Evolutionary conservation across 1,139 yeast species (phyloP).

Genomic region (Taphrina confusa): DNA sequence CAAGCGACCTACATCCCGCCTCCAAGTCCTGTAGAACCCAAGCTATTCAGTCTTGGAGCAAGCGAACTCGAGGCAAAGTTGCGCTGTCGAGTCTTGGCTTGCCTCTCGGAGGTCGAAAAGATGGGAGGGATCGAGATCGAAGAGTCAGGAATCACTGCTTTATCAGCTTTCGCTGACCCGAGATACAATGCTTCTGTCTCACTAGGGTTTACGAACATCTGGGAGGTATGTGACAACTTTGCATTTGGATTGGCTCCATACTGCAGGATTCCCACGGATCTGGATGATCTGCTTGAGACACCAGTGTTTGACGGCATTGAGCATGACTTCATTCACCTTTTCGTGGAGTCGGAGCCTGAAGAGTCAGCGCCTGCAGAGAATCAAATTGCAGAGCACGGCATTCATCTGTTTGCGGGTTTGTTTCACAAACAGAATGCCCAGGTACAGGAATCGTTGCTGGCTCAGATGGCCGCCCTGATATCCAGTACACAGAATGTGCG

Average conservation of each 20-base stretch:
- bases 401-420: constrained; percentile 69
- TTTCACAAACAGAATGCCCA: constrained; percentile 76
- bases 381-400: constrained; percentile 70
- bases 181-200: constrained; percentile 43
- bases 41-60: constrained; percentile 43
- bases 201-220: constrained; percentile 46
- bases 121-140: constrained; percentile 44
- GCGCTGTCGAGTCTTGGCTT: constrained; percentile 46
- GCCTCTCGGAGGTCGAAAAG: constrained; percentile 44
- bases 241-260: constrained; percentile 27
- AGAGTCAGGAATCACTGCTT: constrained; percentile 45
- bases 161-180: constrained; percentile 47
- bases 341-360: constrained; percentile 5
- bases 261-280: neutral
- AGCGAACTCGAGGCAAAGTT: constrained; percentile 44
- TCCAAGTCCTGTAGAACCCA: constrained; percentile 43
- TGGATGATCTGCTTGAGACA: constrained; percentile 34
- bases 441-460: constrained; percentile 82
- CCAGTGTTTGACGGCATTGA: constrained; percentile 39
- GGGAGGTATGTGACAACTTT: constrained; percentile 42
- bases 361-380: constrained; percentile 42
- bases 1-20: constrained; percentile 42
- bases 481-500: constrained; percentile 43
- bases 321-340: constrained; percentile 41
- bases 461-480: constrained; percentile 66